Percentiles rank a stretch among this genome's conserved stretches.
Evolutionary conservation across 2,329 filamentous ascomycete genomes (phyloP).

Genomic region (Aspergillus novofumigatus): DNA sequence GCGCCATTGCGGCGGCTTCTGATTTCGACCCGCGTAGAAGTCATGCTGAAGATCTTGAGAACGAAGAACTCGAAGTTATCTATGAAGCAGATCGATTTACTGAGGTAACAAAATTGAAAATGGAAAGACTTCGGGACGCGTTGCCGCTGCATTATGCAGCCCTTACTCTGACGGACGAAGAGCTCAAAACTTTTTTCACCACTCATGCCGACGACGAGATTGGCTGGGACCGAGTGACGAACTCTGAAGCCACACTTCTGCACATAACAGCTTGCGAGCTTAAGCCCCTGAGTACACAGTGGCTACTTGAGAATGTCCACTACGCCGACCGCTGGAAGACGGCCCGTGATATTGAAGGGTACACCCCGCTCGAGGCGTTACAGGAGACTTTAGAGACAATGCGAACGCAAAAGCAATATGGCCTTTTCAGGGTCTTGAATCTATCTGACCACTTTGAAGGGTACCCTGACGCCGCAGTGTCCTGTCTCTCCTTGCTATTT

Average conservation of each 20-base stretch:
- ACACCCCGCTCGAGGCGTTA: slow-evolving; percentile 32
- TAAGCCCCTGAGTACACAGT: slow-evolving; percentile 20
- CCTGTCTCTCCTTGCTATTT: slow-evolving; percentile 21
- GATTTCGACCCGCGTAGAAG: slow-evolving; percentile 13
- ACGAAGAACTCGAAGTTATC: slow-evolving; percentile 8
- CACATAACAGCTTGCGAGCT: slow-evolving; percentile 22
- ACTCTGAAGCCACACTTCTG: slow-evolving; percentile 23
- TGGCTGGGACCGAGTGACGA: slow-evolving; percentile 13
- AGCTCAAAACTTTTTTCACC: slow-evolving; percentile 11
- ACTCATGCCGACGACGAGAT: slow-evolving; percentile 7
- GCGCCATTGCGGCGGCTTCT: slow-evolving; percentile 5
- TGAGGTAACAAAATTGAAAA: slow-evolving; percentile 5
- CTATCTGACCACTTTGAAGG: slow-evolving; percentile 34
- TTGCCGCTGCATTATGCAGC: slow-evolving; percentile 13
- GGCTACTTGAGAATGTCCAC: slow-evolving; percentile 23
- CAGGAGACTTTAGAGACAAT: slow-evolving; percentile 25
- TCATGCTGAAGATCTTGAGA: slow-evolving; percentile 11
- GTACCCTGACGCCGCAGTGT: slow-evolving; percentile 21
- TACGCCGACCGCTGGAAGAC: slow-evolving; percentile 15
- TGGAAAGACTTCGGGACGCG: slow-evolving; percentile 9
- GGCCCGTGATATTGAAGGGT: slow-evolving; percentile 27
- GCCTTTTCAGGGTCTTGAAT: slow-evolving; percentile 4
- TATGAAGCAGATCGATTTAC: slow-evolving; percentile 2
- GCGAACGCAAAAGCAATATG: slow-evolving; percentile 17
- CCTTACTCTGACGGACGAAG: slow-evolving; percentile 12